Evolutionary conservation across 176 grass and related monocot genomes (phyloP).

Genomic region (Ensete ventricosum): DNA sequence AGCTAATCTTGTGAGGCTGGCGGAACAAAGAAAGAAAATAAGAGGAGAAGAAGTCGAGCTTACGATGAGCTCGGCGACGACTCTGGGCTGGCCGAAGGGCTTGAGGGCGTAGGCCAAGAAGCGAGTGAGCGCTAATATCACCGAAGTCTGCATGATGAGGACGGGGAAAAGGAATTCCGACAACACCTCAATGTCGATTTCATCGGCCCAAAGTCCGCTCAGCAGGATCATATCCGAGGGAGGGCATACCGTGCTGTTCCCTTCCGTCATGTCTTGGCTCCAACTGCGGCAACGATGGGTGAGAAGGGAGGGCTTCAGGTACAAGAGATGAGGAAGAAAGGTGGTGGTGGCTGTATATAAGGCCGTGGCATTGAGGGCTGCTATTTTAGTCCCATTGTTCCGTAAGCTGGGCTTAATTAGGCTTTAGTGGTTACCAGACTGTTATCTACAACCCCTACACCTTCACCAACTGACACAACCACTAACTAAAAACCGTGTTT

Average conservation of each 20-base stretch:
- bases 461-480: no score
- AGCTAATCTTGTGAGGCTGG: no score
- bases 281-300: background rate
- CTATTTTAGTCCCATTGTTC: no score
- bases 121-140: background rate
- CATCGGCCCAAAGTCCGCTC: background rate
- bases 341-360: no score
- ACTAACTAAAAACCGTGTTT: no score
- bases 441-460: no score
- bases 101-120: background rate
- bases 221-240: background rate
- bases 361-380: no score
- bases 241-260: background rate
- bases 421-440: no score
- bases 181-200: background rate
- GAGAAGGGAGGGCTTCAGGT: background rate
- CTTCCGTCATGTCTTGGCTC: background rate
- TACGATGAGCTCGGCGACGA: constrained; percentile 3
- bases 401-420: no score
- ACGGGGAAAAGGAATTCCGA: background rate
- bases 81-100: background rate
- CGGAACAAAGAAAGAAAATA: no score
- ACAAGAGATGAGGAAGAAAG: no score
- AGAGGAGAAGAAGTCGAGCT: background rate
- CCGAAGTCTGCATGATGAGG: background rate